A percentile compares a stretch with the other conserved stretches of the same genome.
Evolutionary conservation across 345 rosid species (phyloP).

Genomic region (Carallia pectinifolia): DNA sequence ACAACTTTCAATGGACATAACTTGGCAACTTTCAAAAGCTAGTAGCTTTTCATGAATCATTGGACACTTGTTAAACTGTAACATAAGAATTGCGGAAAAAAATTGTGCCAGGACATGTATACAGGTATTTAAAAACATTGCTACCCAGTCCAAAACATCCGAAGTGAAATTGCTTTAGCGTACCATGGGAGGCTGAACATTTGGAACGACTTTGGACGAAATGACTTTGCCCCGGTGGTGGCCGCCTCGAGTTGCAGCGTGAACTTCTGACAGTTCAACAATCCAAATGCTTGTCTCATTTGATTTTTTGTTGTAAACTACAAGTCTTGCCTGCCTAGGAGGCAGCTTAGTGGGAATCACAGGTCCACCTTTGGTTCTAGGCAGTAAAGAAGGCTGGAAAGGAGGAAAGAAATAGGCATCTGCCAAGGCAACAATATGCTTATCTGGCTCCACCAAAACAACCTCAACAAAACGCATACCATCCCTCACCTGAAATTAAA

Average conservation of each 20-base stretch:
- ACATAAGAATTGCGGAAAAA: too few species aligned
- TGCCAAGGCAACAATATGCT: conserved; percentile 78
- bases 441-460: conserved; percentile 71
- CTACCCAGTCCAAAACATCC: background rate
- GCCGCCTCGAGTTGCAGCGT: conserved; percentile 87
- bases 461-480: conserved; percentile 92
- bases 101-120: background rate
- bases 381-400: conserved; percentile 87
- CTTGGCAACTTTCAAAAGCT: background rate
- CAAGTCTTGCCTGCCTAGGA: conserved; percentile 77
- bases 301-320: conserved; percentile 77
- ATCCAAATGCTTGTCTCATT: conserved; percentile 85
- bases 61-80: background rate
- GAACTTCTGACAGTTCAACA: conserved; percentile 83
- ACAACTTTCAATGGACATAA: background rate
- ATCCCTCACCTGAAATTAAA: conserved; percentile 74
- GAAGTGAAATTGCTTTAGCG: background rate
- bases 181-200: conserved; percentile 96
- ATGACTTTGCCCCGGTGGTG: conserved; percentile 91
- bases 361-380: conserved; percentile 84
- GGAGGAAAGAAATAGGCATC: conserved; percentile 98
- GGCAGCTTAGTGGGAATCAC: conserved; percentile 83
- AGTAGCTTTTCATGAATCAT: background rate
- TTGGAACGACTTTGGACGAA: conserved; percentile 66
- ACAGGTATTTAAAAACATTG: background rate